Evolutionary conservation across 768 basidiomycete species (phyloP), one percentile per base, ranked within the genome.

Genomic region (Phanerochaete sordida): DNA sequence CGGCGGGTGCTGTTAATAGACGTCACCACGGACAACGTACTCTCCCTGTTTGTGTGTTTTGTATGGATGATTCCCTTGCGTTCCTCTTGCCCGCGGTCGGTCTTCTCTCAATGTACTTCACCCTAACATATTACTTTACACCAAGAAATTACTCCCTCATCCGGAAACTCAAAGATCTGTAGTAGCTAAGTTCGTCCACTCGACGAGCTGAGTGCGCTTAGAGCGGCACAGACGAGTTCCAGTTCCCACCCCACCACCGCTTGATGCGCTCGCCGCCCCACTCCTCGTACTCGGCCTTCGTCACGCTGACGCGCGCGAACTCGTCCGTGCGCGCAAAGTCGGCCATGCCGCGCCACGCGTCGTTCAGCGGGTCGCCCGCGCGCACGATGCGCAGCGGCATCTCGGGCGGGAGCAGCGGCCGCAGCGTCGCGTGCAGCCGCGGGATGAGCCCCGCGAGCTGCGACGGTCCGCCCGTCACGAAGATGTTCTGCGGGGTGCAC

Each of bases 281-380:
- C 71, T 99, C 97, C 8, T 93, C 86, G 65, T 98, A 99, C 70
- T 98, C 92, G 4, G 81, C 84, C 65, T 78, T 80, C 16, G 88
- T 91, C 39, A 96, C 82, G 2, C 83, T 79, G 1, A 84, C 81
- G 31, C 69, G 70, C 47, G 65, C 50, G 66, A 90, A 87, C 59
- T 79, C 83, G 0, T 76, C 74, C n/a, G 82, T 83, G 63, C 70
- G 72, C 39, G 85, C 83, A 67, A 89, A 89, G 52, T 80, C 80
- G 15, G 91, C 91, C 93, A 99, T 95, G 7, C 97, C 97, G 44
- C 82, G 80, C 95, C 95, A 99, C 16, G 95, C 89, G 66, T 96
- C 93, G 61, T 86, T 64, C 13, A 74, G 63, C 0, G 91, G 84
- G 69, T 97, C 86, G 1, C 67, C 74, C 1, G 95, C 91, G 1